Conservation (phyloP, 106 monocot species). For the Allium sativum region DNA sequence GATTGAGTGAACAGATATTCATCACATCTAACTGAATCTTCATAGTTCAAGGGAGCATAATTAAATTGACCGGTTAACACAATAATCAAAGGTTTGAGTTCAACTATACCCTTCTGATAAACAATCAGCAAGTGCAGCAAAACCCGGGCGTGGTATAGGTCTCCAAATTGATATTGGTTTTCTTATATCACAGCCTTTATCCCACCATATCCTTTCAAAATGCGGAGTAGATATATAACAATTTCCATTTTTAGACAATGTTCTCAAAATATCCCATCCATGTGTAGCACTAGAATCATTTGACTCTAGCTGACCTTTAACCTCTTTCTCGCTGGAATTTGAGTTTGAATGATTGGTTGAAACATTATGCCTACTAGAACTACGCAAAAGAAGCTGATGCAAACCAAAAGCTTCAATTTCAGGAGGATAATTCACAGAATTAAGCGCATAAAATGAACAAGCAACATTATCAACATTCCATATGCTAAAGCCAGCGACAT, state of each 20-base stretch:
- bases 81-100: conserved; percentile 10
- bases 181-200: conserved; percentile 66
- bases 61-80: neutral
- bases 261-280: conserved; percentile 74
- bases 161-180: conserved; percentile 84
- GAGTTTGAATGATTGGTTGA: conserved; percentile 13
- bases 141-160: conserved; percentile 55
- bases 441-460: conserved; percentile 67
- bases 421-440: conserved; percentile 43
- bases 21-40: too few species aligned
- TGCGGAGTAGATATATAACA: conserved; percentile 75
- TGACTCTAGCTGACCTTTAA: conserved; percentile 12
- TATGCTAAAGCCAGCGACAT: conserved; percentile 61
- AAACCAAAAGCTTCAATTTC: conserved; percentile 40
- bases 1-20: too few species aligned
- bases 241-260: conserved; percentile 46
- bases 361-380: conserved; percentile 26
- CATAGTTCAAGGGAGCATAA: too few species aligned
- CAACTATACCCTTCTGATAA: conserved; percentile 64
- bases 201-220: conserved; percentile 99
- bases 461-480: conserved; percentile 83
- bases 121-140: conserved; percentile 83
- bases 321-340: conserved; percentile 13
- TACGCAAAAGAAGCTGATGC: conserved; percentile 63
- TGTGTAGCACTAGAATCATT: conserved; percentile 20